phyloP scores from a whole-genome alignment of 306 rosid genomes.

The Prunus salicina region DNA sequence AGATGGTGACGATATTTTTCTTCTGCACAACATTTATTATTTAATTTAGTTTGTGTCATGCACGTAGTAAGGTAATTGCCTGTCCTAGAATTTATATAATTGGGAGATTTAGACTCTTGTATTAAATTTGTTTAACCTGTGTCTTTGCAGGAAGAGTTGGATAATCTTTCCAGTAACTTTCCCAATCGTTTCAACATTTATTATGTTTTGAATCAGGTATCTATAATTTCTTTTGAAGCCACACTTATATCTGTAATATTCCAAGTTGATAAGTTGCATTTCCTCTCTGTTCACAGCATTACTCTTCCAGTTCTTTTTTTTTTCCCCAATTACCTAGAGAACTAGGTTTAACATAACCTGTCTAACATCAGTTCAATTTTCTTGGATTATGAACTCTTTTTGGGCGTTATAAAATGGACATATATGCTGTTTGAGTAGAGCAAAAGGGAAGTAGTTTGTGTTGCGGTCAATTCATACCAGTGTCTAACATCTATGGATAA shows the following conservation, averaged over 20 bases:
- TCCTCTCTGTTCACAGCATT: background rate
- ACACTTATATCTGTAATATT: background rate
- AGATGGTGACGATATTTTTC: no score
- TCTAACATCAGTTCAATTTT: background rate
- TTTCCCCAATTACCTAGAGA: background rate
- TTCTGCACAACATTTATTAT: background rate
- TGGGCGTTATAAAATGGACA: background rate
- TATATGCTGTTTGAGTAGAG: background rate
- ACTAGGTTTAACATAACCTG: background rate
- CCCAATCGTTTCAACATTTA: slow-evolving; percentile 31
- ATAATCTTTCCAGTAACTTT: slow-evolving; percentile 22
- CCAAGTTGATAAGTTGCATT: background rate
- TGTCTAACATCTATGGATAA: background rate
- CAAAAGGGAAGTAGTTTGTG: background rate
- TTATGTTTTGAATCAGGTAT: slow-evolving; percentile 44
- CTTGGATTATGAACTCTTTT: background rate
- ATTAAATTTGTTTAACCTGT: background rate
- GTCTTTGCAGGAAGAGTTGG: slow-evolving; percentile 39
- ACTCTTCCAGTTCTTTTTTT: no score
- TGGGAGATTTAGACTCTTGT: background rate
- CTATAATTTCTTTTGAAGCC: background rate
- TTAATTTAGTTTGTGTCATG: background rate
- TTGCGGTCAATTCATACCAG: background rate
- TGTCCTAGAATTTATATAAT: background rate
- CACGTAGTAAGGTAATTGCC: background rate